Percentiles rank a stretch among this genome's conserved stretches.
Evolutionary conservation across 2,329 filamentous ascomycete species (phyloP).

Genomic region (Fusarium sp.): DNA sequence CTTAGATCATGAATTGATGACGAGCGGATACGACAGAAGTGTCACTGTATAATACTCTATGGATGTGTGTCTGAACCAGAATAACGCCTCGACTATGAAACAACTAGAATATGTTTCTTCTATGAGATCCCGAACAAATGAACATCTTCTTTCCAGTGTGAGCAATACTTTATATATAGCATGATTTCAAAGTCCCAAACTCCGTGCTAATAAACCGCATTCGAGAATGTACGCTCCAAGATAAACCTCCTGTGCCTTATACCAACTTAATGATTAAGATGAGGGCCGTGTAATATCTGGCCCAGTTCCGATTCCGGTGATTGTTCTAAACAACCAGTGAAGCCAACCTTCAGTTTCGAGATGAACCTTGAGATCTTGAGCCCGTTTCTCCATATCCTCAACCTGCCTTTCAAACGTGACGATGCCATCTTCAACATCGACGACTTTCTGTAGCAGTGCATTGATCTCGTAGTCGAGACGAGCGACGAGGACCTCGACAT

Average conservation of each 20-base stretch:
- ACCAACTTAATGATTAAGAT: conserved; percentile 25
- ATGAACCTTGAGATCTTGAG: conserved; percentile 70
- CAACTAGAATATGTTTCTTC: conserved; percentile 30
- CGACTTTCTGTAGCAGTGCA: conserved; percentile 79
- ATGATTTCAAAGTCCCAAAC: conserved; percentile 27
- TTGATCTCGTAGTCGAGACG: conserved; percentile 94
- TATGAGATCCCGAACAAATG: conserved; percentile 12
- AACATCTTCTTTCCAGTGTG: conserved; percentile 2
- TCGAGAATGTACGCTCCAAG: conserved; percentile 1
- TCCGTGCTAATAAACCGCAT: conserved; percentile 22
- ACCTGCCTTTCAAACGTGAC: conserved; percentile 83
- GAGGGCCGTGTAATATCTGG: conserved; percentile 61
- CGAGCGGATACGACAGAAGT: conserved; percentile 20
- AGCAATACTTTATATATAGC: conserved; percentile 11
- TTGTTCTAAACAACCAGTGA: conserved; percentile 71
- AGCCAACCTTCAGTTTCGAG: conserved; percentile 73
- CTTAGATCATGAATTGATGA: conserved; percentile 35
- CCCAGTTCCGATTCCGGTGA: conserved; percentile 70
- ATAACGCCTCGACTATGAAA: conserved; percentile 32
- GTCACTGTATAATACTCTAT: conserved; percentile 44
- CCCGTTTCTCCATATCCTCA: conserved; percentile 72
- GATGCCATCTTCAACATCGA: conserved; percentile 88
- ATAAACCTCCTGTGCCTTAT: conserved; percentile 10
- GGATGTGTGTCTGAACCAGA: conserved; percentile 37
- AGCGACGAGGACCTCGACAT: conserved; percentile 82